Percentiles rank a stretch among this genome's conserved stretches.
Evolutionary conservation across 345 rosid species (phyloP).

Genomic region (Aquilaria sinensis): DNA sequence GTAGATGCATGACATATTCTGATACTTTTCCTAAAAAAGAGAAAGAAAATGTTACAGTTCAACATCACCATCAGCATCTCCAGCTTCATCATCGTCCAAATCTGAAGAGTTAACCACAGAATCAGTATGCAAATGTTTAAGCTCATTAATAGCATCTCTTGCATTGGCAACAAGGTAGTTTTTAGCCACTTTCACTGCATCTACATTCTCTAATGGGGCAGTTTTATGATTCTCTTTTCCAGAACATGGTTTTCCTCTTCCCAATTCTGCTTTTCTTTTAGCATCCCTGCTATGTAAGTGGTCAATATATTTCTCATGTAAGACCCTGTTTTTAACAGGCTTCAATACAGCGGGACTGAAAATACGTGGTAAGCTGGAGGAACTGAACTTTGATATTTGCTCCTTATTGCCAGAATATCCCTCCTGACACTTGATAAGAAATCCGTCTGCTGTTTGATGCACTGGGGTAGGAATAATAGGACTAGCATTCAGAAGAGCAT

Average conservation of each 20-base stretch:
- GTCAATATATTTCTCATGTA: constrained; percentile 82
- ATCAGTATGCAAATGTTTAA: constrained; percentile 33
- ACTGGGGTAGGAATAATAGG: constrained; percentile 41
- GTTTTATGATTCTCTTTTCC: constrained; percentile 42
- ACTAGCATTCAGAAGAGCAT: constrained; percentile 16
- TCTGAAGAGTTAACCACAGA: constrained; percentile 26
- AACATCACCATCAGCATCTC: constrained; percentile 32
- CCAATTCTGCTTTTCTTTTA: constrained; percentile 47
- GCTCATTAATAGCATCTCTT: constrained; percentile 53
- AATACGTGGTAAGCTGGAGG: constrained; percentile 21
- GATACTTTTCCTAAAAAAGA: neutral
- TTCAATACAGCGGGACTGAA: constrained; percentile 64
- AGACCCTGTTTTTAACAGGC: constrained; percentile 52
- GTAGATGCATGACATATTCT: neutral
- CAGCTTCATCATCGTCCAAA: constrained; percentile 23
- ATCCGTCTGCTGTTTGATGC: constrained; percentile 24
- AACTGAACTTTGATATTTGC: constrained; percentile 31
- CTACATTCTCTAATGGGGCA: constrained; percentile 20
- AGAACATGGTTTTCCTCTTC: constrained; percentile 7
- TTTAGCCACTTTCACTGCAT: constrained; percentile 51
- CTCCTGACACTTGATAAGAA: constrained; percentile 33
- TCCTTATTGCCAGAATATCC: constrained; percentile 29
- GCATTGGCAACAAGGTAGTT: constrained; percentile 43
- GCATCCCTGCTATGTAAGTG: constrained; percentile 73
- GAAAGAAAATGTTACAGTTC: constrained; percentile 13